Evolutionary conservation across 2,329 filamentous ascomycete genomes (phyloP), one percentile per base, ranked within the genome.

Genomic region (Fusarium sp.): DNA sequence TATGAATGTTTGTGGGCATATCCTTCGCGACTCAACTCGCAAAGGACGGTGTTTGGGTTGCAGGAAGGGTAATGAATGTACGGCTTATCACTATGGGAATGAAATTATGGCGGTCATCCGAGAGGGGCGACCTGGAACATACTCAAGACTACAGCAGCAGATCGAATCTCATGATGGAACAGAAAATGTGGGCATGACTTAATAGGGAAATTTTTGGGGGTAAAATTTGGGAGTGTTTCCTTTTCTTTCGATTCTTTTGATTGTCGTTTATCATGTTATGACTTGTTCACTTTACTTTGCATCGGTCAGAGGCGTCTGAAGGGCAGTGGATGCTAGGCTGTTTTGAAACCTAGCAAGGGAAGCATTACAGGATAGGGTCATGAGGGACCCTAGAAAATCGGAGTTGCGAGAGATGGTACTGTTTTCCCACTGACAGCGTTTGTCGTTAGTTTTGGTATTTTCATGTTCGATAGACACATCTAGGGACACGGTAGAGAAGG

Each of bases 261-360:
- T 72, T 71, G 59, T 67, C 45, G 36, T 70, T 74, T 69, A 54
- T 57, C 51, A 60, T 57, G 58, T 50, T 52, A 42, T 60, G 53
- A 30, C 56, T 70, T 49, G 20, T 57, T 58, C 42, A 45, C 50
- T 58, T 37, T 44, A 50, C 40, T 66, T 49, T 62, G 56, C 61
- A 67, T 71, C 50, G 62, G 38, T 52, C 62, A 73, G 65, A 51
- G 72, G 69, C 67, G 70, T 61, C 61, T 53, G 50, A 59, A 62
- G 41, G 31, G 31, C 37, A 66, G 45, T 49, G 58, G 53, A 58
- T 45, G 46, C 26, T 42, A 49, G 56, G 57, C 50, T 51, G 52
- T 54, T 56, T 61, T 46, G 38, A 34, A 45, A 18, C 33, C 33
- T 30, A 49, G 62, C 50, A 53, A 67, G 33, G 63, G 37, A 46